Conservation (phyloP, 352 stramenopile genomes). For the Phytophthora pisi region DNA sequence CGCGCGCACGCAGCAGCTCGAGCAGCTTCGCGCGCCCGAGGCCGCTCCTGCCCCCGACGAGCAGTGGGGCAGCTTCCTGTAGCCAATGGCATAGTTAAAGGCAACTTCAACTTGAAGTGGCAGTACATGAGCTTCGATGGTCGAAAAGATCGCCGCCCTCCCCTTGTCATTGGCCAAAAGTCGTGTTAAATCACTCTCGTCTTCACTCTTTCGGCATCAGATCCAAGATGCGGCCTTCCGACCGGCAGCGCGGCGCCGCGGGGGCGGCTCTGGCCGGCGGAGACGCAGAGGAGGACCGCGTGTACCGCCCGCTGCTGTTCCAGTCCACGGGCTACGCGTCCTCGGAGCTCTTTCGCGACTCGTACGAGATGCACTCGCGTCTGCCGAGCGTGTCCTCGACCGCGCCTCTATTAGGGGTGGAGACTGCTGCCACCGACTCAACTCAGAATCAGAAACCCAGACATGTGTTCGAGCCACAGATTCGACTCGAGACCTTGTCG, state of each 20-base stretch:
- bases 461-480: constrained; percentile 52
- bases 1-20: constrained; percentile 14
- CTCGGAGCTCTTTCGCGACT: constrained; percentile 81
- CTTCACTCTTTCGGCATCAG: constrained; percentile 10
- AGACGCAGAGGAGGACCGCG: constrained; percentile 41
- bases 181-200: constrained; percentile 7
- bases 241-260: constrained; percentile 4
- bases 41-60: constrained; percentile 14
- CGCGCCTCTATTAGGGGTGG: constrained; percentile 32
- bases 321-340: constrained; percentile 80
- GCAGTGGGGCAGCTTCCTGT: constrained; percentile 30
- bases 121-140: constrained; percentile 3
- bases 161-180: constrained; percentile 29
- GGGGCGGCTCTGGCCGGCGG: constrained; percentile 4
- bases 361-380: constrained; percentile 78
- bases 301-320: constrained; percentile 86
- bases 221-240: constrained; percentile 24
- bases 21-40: constrained; percentile 25
- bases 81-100: constrained; percentile 14
- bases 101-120: constrained; percentile 36
- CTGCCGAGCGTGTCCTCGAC: constrained; percentile 39
- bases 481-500: constrained; percentile 83
- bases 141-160: constrained; percentile 1
- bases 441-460: constrained; percentile 32
- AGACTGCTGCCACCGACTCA: constrained; percentile 15